Evolutionary conservation across 306 rosid genomes (phyloP).

Genomic region (Prunus armeniaca): DNA sequence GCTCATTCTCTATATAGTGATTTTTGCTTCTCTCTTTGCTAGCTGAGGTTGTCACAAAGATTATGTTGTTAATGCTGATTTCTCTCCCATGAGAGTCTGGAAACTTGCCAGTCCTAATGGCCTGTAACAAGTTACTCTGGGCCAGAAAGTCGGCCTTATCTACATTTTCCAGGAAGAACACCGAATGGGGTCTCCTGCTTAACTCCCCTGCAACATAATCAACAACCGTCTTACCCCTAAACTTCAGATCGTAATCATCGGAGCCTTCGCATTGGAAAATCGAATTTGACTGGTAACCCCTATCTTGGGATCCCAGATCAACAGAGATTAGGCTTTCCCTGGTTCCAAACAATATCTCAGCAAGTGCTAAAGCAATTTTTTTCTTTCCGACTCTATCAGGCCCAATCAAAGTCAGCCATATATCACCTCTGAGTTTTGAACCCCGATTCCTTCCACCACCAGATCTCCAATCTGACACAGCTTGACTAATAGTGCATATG

Average conservation of each 20-base stretch:
- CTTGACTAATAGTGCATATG: constrained; percentile 44
- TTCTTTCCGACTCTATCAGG: constrained; percentile 80
- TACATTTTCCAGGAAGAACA: constrained; percentile 70
- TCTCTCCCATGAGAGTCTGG: constrained; percentile 70
- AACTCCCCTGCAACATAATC: constrained; percentile 75
- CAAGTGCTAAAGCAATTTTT: constrained; percentile 66
- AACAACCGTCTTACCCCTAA: constrained; percentile 61
- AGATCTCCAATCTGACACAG: constrained; percentile 46
- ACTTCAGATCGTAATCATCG: constrained; percentile 45
- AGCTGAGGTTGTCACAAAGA: constrained; percentile 53
- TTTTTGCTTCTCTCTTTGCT: constrained; percentile 22
- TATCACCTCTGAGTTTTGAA: constrained; percentile 55
- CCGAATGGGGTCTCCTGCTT: constrained; percentile 61
- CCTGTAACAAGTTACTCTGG: constrained; percentile 65
- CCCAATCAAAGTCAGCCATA: constrained; percentile 81
- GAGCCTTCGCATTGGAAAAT: constrained; percentile 41
- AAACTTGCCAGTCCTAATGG: constrained; percentile 72
- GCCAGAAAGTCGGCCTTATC: constrained; percentile 65
- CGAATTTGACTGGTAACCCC: constrained; percentile 29
- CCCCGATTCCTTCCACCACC: constrained; percentile 41
- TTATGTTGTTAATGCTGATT: constrained; percentile 55
- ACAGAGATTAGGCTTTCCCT: constrained; percentile 54
- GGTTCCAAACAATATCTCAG: constrained; percentile 57
- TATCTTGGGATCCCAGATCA: constrained; percentile 52
- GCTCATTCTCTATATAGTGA: constrained; percentile 22